Base-by-base conservation (phyloP, 306 rosid species). In the Quercus dentata region DNA sequence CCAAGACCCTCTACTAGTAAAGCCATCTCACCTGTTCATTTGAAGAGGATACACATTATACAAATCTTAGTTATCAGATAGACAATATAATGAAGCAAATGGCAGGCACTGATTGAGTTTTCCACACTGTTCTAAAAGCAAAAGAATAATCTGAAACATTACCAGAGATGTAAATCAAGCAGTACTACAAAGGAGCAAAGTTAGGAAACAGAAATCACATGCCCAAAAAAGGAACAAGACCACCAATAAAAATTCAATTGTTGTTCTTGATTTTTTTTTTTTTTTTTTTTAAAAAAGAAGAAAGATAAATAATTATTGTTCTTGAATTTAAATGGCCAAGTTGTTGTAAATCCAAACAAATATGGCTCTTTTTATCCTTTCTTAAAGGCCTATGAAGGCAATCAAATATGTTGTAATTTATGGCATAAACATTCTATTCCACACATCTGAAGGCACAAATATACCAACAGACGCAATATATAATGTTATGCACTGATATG, bases 1-100 rank as follows among this genome's bases (percentile, higher is more conserved):
- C 89, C 92, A 79, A 94, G 97, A 83, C 98, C 98, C 95, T 94
- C 98, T 41, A 92, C 97, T 83, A 94, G 83, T 69, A 94, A 87
- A 88, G 98, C 98, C 97, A 94, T 83, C 89, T 94, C 98, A 84
- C 94, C 97, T 94, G 88, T 74, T 76, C 82, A 86, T 83, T 62
- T 82, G 38, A 69, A 76, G 51, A 77, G 17, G 41, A 80, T 76
- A 65, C 82, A 33, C 75, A 81, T n/a, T 59, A 46, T 70, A 27
- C 19, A 44, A 54, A 68, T 49, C 54, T 17, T 30, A 15, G 59
- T 35, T 33, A 35, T 35, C 52, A 67, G 10, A 67, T 67, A 33
- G 51, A 9, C 51, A 8, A 67, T 35, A 35, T 35, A 18, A 67
- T 67, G 51, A 33, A 35, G 27, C 15, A 67, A 33, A 33, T 67